phyloP scores from a whole-genome alignment of 176 grass and related monocot genomes.

The Avena eriantha region DNA sequence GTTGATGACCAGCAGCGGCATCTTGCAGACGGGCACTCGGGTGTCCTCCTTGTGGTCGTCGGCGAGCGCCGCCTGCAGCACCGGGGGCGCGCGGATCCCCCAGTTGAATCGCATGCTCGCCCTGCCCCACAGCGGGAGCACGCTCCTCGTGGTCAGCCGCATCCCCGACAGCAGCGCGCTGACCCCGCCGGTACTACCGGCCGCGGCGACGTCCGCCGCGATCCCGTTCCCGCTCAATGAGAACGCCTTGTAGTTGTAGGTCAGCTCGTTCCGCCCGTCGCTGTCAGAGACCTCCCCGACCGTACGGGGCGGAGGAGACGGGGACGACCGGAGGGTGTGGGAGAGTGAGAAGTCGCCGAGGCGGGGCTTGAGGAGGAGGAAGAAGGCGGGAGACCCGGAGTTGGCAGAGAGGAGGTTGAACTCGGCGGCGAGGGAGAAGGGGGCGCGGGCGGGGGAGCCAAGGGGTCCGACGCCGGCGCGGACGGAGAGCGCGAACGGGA shows the following conservation, averaged over 20 bases:
- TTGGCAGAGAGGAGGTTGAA: constrained; percentile 58
- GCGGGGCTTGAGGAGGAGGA: constrained; percentile 72
- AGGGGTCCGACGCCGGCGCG: constrained; percentile 64
- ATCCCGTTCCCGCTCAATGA: constrained; percentile 56
- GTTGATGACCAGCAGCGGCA: constrained; percentile 84
- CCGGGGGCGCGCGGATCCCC: constrained; percentile 72
- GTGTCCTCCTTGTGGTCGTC: constrained; percentile 20
- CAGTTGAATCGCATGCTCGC: constrained; percentile 75
- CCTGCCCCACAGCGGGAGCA: constrained; percentile 64
- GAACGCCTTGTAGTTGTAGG: constrained; percentile 35
- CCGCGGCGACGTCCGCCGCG: constrained; percentile 52
- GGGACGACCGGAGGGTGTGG: constrained; percentile 55
- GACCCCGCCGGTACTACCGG: constrained; percentile 42
- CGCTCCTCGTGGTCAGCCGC: constrained; percentile 68
- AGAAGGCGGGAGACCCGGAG: constrained; percentile 55
- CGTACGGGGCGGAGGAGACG: constrained; percentile 19
- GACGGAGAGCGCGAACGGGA: constrained; percentile 72
- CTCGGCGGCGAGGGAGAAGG: constrained; percentile 78
- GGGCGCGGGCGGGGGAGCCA: constrained; percentile 61
- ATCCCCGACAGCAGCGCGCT: constrained; percentile 65
- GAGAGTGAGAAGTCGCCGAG: constrained; percentile 81
- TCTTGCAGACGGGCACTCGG: constrained; percentile 51
- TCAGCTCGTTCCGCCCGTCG: not conserved
- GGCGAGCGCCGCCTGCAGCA: constrained; percentile 38
- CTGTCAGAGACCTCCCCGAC: constrained; percentile 36